A percentile compares a stretch with the other conserved stretches of the same genome.
phyloP scores from a whole-genome alignment of 768 basidiomycete genomes.

The Amanita pallidorosea region DNA sequence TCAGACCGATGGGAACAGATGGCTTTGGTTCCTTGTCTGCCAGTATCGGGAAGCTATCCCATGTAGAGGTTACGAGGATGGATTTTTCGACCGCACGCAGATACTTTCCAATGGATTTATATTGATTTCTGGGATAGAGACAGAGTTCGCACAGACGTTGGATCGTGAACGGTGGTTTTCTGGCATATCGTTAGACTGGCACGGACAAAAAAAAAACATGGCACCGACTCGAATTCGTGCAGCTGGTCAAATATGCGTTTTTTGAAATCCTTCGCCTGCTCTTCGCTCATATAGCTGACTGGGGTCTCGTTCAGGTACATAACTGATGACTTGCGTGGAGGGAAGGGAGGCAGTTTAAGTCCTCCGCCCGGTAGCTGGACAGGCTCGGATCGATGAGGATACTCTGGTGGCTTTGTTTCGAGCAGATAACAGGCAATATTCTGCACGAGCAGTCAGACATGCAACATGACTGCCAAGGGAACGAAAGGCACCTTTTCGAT shows the following conservation, averaged over 20 bases:
- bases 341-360: conserved; percentile 64
- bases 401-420: conserved; percentile 23
- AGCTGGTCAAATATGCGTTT: conserved; percentile 48
- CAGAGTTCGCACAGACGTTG: conserved; percentile 84
- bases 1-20: conserved; percentile 27
- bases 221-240: conserved; percentile 65
- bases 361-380: conserved; percentile 41
- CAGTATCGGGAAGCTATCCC: conserved; percentile 55
- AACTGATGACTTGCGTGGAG: conserved; percentile 41
- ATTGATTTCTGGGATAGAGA: conserved; percentile 55
- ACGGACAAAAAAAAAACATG: not conserved
- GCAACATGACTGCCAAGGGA: not conserved
- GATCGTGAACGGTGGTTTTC: conserved; percentile 77
- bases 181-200: conserved; percentile 4
- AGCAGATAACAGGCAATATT: conserved; percentile 40
- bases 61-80: conserved; percentile 74
- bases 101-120: conserved; percentile 77
- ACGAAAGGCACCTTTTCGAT: conserved; percentile 42
- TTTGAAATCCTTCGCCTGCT: conserved; percentile 51
- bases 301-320: conserved; percentile 42
- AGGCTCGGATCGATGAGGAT: conserved; percentile 32
- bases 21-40: conserved; percentile 27
- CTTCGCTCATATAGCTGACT: conserved; percentile 45
- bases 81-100: conserved; percentile 78
- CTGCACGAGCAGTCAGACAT: conserved; percentile 16